Percentiles rank a stretch among this genome's conserved stretches.
Conservation (phyloP, 2,329 filamentous ascomycete species). For the Bisporella sp. region DNA sequence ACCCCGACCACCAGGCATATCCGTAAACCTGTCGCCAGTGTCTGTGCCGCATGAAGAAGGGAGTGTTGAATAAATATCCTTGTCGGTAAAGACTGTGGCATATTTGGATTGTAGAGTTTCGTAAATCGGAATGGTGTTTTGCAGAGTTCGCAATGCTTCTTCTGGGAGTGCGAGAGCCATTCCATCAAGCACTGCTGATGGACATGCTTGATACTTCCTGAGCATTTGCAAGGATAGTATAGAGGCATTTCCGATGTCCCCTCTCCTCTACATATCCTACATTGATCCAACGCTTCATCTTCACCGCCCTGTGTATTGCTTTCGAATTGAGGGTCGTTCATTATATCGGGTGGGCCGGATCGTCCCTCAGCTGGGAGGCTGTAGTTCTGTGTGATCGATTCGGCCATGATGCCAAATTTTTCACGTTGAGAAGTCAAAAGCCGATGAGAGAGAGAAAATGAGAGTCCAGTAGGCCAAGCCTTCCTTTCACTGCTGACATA, state of each 20-base stretch:
- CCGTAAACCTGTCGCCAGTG: constrained; percentile 71
- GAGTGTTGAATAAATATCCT: constrained; percentile 77
- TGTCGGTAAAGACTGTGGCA: constrained; percentile 78
- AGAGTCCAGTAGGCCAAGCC: constrained; percentile 20
- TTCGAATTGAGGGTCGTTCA: constrained; percentile 48
- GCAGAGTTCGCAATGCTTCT: constrained; percentile 99
- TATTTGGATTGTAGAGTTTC: constrained; percentile 90
- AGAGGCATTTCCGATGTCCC: constrained; percentile 75
- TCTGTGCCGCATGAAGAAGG: constrained; percentile 62
- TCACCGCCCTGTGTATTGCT: constrained; percentile 28
- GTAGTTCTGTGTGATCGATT: no score
- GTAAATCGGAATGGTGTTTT: constrained; percentile 98
- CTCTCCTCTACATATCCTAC: constrained; percentile 92
- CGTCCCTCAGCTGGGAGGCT: no score
- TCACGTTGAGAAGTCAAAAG: not conserved
- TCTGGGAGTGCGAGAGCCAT: constrained; percentile 97
- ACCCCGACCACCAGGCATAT: constrained; percentile 73
- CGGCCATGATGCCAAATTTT: no score
- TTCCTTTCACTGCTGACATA: constrained; percentile 14
- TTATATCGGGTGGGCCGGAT: constrained; percentile 37
- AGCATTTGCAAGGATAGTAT: constrained; percentile 98
- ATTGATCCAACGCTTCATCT: constrained; percentile 37
- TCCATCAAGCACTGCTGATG: constrained; percentile 98
- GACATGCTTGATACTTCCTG: constrained; percentile 96
- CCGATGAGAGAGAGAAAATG: not conserved